These are phyloP conservation scores for Trichoderma cornu-damae DNA, from an alignment of 2,329 filamentous ascomycete genomes.

Conservation along the genomic window DNA sequence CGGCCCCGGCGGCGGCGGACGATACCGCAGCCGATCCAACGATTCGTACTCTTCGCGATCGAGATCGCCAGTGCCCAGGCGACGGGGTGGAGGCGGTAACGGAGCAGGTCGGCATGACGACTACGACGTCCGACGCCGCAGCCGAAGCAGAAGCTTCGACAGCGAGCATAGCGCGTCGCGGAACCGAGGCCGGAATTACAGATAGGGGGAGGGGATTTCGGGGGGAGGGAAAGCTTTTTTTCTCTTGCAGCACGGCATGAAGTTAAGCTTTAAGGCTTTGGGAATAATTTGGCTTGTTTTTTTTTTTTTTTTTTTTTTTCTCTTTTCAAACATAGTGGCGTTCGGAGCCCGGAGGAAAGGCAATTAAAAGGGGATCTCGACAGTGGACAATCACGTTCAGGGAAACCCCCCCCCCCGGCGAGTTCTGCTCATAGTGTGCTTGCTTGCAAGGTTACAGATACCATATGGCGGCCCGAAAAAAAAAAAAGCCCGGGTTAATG, in stretches of 20 bases:
- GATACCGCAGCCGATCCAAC: slow-evolving; percentile 44
- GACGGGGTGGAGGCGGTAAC: slow-evolving; percentile 23
- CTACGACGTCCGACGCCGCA: slow-evolving; percentile 38
- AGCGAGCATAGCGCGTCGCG: slow-evolving; percentile 39
- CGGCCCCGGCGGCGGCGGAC: slow-evolving; percentile 25
- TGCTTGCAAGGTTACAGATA: background rate
- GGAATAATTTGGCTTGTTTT: background rate
- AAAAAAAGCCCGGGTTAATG: background rate
- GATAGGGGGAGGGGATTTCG: slow-evolving; percentile 24
- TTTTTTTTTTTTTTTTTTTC: too few relatives aligned
- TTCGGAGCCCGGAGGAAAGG: slow-evolving; percentile 8
- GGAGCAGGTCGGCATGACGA: slow-evolving; percentile 22
- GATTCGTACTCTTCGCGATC: slow-evolving; percentile 46
- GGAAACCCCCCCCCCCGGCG: background rate
- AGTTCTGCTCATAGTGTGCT: background rate
- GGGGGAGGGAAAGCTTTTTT: too few relatives aligned
- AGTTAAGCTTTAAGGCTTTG: background rate
- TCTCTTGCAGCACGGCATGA: background rate
- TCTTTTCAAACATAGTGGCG: slow-evolving; percentile 3
- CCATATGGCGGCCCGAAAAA: background rate
- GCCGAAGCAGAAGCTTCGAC: slow-evolving; percentile 45
- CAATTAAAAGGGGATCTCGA: background rate
- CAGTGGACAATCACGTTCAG: background rate
- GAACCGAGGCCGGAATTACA: slow-evolving; percentile 35
- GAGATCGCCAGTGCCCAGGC: slow-evolving; percentile 38